phyloP scores from a whole-genome alignment of 73 alveolate species.

The Paramecium caudatum region DNA sequence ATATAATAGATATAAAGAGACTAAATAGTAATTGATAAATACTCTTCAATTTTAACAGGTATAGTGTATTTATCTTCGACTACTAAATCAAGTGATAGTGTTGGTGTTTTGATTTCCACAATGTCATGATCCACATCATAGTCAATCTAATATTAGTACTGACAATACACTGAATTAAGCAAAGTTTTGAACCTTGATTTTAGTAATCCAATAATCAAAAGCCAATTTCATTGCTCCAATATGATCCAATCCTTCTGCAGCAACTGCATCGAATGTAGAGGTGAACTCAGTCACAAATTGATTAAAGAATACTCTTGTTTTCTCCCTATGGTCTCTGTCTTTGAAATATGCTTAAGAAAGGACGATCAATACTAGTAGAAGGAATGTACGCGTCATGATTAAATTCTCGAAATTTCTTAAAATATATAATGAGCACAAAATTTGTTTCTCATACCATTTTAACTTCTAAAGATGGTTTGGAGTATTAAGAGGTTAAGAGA shows the following conservation, averaged over 20 bases:
- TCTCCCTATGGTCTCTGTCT: not conserved
- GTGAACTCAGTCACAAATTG: conserved; percentile 10
- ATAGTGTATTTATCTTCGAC: conserved; percentile 7
- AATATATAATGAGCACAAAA: conserved; percentile 2
- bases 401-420: too few species aligned
- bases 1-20: not conserved
- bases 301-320: not conserved
- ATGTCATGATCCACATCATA: conserved; percentile 62
- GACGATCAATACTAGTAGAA: not conserved
- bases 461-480: conserved; percentile 60
- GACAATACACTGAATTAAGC: not conserved
- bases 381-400: conserved; percentile 52
- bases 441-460: conserved; percentile 60
- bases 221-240: conserved; percentile 24
- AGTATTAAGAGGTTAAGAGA: conserved; percentile 35
- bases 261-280: not conserved
- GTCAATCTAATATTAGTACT: not conserved
- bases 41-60: conserved; percentile 53
- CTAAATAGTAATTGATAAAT: not conserved
- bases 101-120: not conserved
- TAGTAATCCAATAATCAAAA: conserved; percentile 46
- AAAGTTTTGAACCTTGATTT: not conserved
- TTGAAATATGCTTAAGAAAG: not conserved
- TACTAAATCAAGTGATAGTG: not conserved
- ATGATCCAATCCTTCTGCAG: conserved; percentile 39